Base-by-base conservation (phyloP, 768 basidiomycete species). In the Kwoniella mangroviensis region DNA sequence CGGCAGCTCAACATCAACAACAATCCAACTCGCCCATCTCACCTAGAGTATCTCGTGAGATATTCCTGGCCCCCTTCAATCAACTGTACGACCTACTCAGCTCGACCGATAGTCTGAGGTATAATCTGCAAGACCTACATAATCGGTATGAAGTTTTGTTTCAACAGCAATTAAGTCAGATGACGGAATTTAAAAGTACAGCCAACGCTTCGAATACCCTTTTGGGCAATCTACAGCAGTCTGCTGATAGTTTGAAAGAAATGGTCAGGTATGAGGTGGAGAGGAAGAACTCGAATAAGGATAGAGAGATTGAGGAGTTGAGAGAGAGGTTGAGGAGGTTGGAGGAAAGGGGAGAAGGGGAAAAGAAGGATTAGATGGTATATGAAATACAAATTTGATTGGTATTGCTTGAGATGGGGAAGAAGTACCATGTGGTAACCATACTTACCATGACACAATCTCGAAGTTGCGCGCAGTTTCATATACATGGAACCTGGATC, bases 221-320 rank as follows among this genome's bases (percentile, higher is more conserved):
- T 0, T 51, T 81, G 17, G 67, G 63, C 9, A 79, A 59, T 42
- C 45, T 81, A 34, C 79, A 81, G 55, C 56, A 66, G 17, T 73
- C 70, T 52, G 74, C 79, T 19, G 77, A 79, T 52, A 79, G 72
- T 65, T 43, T 81, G 26, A 74, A 75, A 66, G 75, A 78, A 40
- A 79, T 81, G 77, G 79, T 81, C n/a, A 56, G 77, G 60, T 78
- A 78, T 59, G 79, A 81, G 65, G 70, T 81, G 9, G 72, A 65
- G 11, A n/a, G 71, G 22, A 73, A 69, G 34, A 56, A 57, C 13
- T 13, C 19, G 10, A 42, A 26, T 1, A 63, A 62, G n/a, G 54
- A 71, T 43, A 63, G 70, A 51, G 76, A 80, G 56, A 42, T 73
- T 22, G 73, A 76, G 41, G 68, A 84, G 74, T 58, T 83, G 74